phyloP scores from a whole-genome alignment of 2,329 filamentous ascomycete species.

The Graphilbum ipis-grandicollis region DNA sequence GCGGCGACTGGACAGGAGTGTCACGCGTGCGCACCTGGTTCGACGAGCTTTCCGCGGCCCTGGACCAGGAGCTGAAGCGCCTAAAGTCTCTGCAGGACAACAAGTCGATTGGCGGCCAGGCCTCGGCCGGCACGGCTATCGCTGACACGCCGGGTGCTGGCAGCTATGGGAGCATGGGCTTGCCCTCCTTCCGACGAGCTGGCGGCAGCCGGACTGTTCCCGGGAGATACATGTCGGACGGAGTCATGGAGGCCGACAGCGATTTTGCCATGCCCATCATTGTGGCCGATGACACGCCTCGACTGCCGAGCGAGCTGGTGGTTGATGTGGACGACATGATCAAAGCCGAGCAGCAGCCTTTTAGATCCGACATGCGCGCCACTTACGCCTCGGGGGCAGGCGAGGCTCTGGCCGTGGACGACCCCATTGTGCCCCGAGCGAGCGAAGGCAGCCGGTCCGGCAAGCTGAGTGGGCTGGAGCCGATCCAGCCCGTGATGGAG shows the following conservation, averaged over 20 bases:
- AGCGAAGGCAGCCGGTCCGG: background rate
- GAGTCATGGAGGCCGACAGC: too few relatives aligned
- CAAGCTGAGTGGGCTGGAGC: background rate
- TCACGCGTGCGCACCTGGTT: slow-evolving; percentile 4
- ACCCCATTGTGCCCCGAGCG: background rate
- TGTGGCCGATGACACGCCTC: background rate
- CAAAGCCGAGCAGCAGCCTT: background rate
- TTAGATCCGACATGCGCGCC: background rate
- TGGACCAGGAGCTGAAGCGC: slow-evolving; percentile 4
- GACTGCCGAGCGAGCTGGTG: background rate
- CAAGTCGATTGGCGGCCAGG: background rate
- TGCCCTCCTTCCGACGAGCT: background rate
- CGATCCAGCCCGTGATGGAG: background rate
- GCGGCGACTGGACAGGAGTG: slow-evolving; percentile 7
- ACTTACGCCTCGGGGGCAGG: background rate
- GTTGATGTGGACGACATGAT: background rate
- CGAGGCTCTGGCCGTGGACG: background rate
- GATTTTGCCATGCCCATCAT: background rate
- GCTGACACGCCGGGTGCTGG: too few relatives aligned
- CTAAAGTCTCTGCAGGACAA: background rate
- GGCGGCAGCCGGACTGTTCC: background rate
- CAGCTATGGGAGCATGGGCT: background rate
- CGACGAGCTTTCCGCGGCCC: background rate
- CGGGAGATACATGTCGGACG: background rate
- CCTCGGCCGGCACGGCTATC: too few relatives aligned